Evolutionary conservation across 306 rosid species (phyloP).

Genomic region (Sicyos baderoa): DNA sequence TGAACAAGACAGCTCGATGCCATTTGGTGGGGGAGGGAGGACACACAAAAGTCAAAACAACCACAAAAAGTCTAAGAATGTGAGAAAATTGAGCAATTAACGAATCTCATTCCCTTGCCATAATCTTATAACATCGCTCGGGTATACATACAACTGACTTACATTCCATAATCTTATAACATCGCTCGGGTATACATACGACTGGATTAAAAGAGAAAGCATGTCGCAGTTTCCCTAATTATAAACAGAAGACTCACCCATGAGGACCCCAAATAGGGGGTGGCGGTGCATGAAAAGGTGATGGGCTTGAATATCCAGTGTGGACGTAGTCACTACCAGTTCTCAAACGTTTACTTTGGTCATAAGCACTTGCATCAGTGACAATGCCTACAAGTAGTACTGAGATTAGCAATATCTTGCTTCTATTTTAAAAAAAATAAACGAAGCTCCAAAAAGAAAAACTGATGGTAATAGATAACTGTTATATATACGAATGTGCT

Average conservation of each 20-base stretch:
- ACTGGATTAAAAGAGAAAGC: neutral
- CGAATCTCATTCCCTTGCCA: neutral
- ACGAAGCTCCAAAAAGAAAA: neutral
- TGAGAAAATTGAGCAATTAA: neutral
- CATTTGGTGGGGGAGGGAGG: neutral
- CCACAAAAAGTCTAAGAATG: neutral
- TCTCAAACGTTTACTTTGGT: constrained; percentile 76
- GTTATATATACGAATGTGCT: neutral
- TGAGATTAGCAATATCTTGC: constrained; percentile 21
- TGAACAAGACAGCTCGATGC: neutral
- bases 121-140: neutral
- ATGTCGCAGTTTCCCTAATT: neutral
- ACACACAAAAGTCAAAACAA: neutral
- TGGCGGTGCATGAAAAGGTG: constrained; percentile 83
- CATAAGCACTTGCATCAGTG: constrained; percentile 61
- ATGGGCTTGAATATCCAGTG: constrained; percentile 65
- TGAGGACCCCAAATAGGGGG: constrained; percentile 88
- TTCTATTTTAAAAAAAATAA: neutral
- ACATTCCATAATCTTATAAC: too few species aligned
- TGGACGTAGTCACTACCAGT: constrained; percentile 82
- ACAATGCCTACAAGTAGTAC: constrained; percentile 47
- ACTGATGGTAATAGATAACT: neutral
- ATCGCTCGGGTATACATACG: too few species aligned
- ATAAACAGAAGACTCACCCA: constrained; percentile 38
- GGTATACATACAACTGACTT: too few species aligned